These are phyloP conservation scores for Emmonsia crescens DNA, from an alignment of 2,329 filamentous ascomycete genomes.

Conservation along the genomic window DNA sequence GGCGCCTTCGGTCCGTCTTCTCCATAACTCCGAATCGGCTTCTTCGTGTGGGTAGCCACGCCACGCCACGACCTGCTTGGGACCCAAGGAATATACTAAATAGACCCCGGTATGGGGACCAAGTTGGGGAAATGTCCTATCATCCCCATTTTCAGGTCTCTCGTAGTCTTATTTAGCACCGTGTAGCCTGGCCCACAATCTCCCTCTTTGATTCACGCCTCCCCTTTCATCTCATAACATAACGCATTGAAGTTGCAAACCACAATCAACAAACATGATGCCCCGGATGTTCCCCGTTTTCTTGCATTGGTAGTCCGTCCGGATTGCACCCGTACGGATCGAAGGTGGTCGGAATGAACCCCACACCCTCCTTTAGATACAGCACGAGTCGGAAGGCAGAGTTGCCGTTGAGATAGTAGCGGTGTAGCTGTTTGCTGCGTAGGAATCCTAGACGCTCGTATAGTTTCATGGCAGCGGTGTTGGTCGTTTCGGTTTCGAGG, in stretches of 20 bases:
- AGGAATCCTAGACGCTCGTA: conserved; percentile 91
- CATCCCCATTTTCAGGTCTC: not conserved
- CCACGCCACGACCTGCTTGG: not conserved
- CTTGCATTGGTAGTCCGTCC: conserved; percentile 5
- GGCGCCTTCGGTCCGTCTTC: not conserved
- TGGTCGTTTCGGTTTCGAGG: conserved; percentile 90
- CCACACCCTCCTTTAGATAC: conserved; percentile 56
- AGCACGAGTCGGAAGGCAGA: conserved; percentile 84
- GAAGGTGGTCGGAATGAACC: conserved; percentile 29
- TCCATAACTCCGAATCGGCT: not conserved
- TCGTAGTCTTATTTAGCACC: not conserved
- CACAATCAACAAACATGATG: conserved; percentile 4
- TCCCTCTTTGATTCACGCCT: not conserved
- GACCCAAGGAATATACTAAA: not conserved
- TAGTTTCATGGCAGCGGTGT: conserved; percentile 76
- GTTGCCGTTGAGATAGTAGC: conserved; percentile 94
- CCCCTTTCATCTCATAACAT: not conserved
- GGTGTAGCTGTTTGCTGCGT: conserved; percentile 80
- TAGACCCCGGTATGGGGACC: not conserved
- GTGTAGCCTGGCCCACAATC: not conserved
- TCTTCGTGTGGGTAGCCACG: not conserved
- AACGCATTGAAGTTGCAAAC: not conserved
- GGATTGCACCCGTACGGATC: conserved; percentile 21
- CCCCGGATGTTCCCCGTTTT: conserved; percentile 9
- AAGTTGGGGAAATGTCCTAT: not conserved